Evolutionary conservation across 176 grass and related monocot species (phyloP).

Genomic region (Otatea glauca): DNA sequence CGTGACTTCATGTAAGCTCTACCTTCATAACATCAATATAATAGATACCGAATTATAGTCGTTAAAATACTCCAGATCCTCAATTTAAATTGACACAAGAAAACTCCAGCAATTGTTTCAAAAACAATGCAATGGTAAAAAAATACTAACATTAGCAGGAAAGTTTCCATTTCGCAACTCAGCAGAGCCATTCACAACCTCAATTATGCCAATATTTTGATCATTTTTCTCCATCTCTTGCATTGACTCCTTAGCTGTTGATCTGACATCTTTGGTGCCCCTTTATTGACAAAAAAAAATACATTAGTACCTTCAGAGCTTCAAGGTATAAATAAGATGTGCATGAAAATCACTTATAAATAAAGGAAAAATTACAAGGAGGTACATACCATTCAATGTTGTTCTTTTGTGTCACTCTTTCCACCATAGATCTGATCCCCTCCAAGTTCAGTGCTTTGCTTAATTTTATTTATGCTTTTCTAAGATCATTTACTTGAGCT

Average conservation of each 20-base stretch:
- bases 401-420: conserved; percentile 56
- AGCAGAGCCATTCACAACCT: too few species aligned
- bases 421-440: conserved; percentile 69
- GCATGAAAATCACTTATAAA: neutral
- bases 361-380: neutral
- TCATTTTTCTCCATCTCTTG: too few species aligned
- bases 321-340: conserved; percentile 17
- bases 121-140: conserved; percentile 34
- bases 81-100: neutral
- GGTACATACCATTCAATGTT: conserved; percentile 59
- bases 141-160: neutral
- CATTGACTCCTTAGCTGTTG: too few species aligned
- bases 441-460: conserved; percentile 64
- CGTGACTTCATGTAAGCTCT: neutral
- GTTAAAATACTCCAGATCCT: neutral
- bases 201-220: too few species aligned
- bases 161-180: too few species aligned
- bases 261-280: too few species aligned
- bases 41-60: neutral
- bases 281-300: too few species aligned
- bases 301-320: neutral
- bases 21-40: neutral
- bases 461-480: conserved; percentile 61
- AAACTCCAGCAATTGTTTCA: neutral
- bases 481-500: too few species aligned